Base-by-base conservation (phyloP, 129 eudicot species). In the Centaurea solstitialis region DNA sequence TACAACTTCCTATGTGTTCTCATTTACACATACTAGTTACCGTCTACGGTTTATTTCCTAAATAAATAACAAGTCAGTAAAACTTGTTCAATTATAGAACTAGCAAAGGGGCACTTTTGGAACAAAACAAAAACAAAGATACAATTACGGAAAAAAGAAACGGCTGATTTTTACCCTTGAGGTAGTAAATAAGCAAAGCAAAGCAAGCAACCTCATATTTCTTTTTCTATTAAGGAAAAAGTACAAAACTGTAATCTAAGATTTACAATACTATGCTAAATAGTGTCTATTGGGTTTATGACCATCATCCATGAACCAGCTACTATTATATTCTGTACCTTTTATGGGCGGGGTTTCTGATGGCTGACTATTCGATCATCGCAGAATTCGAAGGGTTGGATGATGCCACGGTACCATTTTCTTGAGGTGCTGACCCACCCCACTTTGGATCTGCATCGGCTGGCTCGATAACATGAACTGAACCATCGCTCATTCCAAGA, bases 401-500 rank as follows among this genome's bases (percentile, higher is more conserved):
- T n/a, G 92, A 88, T 2, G 81, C 72, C 53, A 90, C 23, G 65
- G 88, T 74, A 5, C 89, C 90, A 18, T 87, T 92, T 9, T 90
- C 92, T 66, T 85, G 94, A 69, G 91, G 68, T 7, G 79, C 68
- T 20, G 87, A 79, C 9, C 87, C 90, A 20, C 97, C 93, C 97
- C 97, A 93, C 76, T 93, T 93, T 4, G 86, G 86, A 72, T 93
- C 97, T 3, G 84, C 89, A 83, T 90, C 95, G 1, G 90, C 82
- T 47, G 97, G 95, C 87, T 93, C 97, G 5, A 93, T 84, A 47
- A 93, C 95, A 26, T 90, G 91, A 50, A 93, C 97, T 6, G 89
- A 83, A 59, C 97, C 95, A 20, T 92, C 97, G 8, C 86, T 93
- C 95, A 93, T 90, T 64, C 97, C 97, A 66, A 93, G 95, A 21